These are phyloP conservation scores for Pestalotiopsis sp. DNA, from an alignment of 2,329 filamentous ascomycete genomes.

Conservation along the genomic window DNA sequence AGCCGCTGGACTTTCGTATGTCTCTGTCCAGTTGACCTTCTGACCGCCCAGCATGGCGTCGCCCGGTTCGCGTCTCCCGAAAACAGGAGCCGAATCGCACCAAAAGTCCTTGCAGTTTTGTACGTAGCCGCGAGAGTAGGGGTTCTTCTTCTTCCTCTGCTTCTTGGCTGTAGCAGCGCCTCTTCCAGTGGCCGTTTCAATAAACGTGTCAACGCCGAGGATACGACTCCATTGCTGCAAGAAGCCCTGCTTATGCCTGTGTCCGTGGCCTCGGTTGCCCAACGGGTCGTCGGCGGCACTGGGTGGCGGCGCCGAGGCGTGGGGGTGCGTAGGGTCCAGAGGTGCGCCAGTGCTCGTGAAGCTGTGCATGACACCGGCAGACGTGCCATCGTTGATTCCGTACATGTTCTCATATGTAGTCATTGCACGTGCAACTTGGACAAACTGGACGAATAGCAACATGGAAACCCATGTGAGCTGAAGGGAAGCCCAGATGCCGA, in stretches of 20 bases:
- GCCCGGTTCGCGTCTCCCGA: constrained; percentile 74
- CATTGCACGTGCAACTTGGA: constrained; percentile 89
- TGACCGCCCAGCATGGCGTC: constrained; percentile 77
- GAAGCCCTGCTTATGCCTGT: constrained; percentile 64
- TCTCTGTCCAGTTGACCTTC: constrained; percentile 79
- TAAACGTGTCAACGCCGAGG: constrained; percentile 89
- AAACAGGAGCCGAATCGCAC: constrained; percentile 84
- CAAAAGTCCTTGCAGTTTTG: constrained; percentile 96
- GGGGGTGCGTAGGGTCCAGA: constrained; percentile 67
- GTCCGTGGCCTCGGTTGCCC: constrained; percentile 44
- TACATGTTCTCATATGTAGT: constrained; percentile 98
- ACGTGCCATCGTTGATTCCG: constrained; percentile 65
- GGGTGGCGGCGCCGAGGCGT: constrained; percentile 49
- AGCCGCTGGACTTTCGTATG: constrained; percentile 82
- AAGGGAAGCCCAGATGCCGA: constrained; percentile 77
- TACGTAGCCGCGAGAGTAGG: constrained; percentile 81
- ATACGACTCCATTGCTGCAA: constrained; percentile 81
- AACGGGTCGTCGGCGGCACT: constrained; percentile 43
- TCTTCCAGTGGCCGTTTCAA: constrained; percentile 86
- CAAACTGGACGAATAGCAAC: constrained; percentile 90
- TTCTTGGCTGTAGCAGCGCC: constrained; percentile 62
- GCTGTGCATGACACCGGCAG: constrained; percentile 63
- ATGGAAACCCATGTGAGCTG: constrained; percentile 97
- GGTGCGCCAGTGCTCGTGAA: constrained; percentile 79
- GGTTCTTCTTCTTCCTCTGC: constrained; percentile 68